Evolutionary conservation across 164 flowering plant species (phyloP), one percentile per base, ranked within the genome.

Genomic region (Houttuynia cordata): DNA sequence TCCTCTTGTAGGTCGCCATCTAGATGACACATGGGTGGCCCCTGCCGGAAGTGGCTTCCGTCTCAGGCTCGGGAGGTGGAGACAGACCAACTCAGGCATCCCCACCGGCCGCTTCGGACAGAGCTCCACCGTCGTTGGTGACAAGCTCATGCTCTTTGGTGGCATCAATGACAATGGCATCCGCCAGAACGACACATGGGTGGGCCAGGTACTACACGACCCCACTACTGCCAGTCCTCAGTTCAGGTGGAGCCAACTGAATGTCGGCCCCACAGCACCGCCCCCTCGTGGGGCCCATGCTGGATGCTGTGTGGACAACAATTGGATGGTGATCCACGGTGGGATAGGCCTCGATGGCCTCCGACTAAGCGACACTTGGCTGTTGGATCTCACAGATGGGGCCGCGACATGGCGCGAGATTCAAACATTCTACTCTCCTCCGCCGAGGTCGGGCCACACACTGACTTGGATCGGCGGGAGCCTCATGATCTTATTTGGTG

Each of bases 61-160:
- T 51, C 70, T 68, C 42, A 70, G 61, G 51, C n/a, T 77, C 54
- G 73, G 49, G 49, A 45, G 69, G 20, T 93, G 98, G 98, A 81
- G 83, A 63, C 80, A 77, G 73, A 70, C 77, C 5, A 62, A 64
- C 62, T 76, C 86, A 64, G 90, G 94, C 56, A 62, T 63, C 52
- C 98, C 98, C n/a, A 82, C 84, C 50, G 98, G 98, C 24, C 79
- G 98, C 19, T 89, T 93, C 67, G 98, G 97, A 51, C 98, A 89
- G 64, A 76, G 86, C 14, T 86, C 94, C 73, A 81, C 74, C 53
- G 85, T 69, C 8, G 58, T 82, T 24, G 79, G 78, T 23, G 79
- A 84, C 65, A 65, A 51, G 55, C 84, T 93, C 53, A 75, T 93
- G 56, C 84, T 93, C 42, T 93, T 93, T 67, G 97, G 98, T 64